A percentile compares a stretch with the other conserved stretches of the same genome.
These are phyloP conservation scores for Aspergillus quadricinctus DNA, from an alignment of 2,329 filamentous ascomycete species.

Conservation along the genomic window DNA sequence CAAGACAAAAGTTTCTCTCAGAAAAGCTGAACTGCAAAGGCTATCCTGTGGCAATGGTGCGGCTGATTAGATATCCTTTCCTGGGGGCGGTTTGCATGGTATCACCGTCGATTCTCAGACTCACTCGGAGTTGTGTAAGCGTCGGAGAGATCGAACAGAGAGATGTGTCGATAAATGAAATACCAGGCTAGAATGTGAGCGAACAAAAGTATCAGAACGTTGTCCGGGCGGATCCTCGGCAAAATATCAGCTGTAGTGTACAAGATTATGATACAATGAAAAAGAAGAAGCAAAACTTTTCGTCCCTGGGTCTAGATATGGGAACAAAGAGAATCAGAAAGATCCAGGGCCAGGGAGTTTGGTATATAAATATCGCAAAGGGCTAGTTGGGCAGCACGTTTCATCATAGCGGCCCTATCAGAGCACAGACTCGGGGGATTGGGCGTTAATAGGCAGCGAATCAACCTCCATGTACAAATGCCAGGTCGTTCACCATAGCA, in stretches of 20 bases:
- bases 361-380: constrained; percentile 13
- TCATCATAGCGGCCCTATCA: constrained; percentile 17
- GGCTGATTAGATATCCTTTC: constrained; percentile 16
- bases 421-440: constrained; percentile 14
- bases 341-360: constrained; percentile 1
- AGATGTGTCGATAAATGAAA: neutral
- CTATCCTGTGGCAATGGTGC: constrained; percentile 20
- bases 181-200: neutral
- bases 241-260: neutral
- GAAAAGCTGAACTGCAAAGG: constrained; percentile 6
- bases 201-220: neutral
- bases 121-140: constrained; percentile 11
- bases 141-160: constrained; percentile 1
- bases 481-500: constrained; percentile 4
- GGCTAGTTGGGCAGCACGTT: constrained; percentile 20
- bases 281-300: neutral
- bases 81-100: constrained; percentile 19
- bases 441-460: constrained; percentile 21
- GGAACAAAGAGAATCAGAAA: neutral
- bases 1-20: constrained; percentile 5
- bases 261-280: neutral
- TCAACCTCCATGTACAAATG: constrained; percentile 11
- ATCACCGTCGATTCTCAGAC: constrained; percentile 14
- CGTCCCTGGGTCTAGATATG: neutral
- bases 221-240: neutral